Base-by-base conservation (phyloP, 139 green algal genomes). In the Nannochloris sp. region DNA sequence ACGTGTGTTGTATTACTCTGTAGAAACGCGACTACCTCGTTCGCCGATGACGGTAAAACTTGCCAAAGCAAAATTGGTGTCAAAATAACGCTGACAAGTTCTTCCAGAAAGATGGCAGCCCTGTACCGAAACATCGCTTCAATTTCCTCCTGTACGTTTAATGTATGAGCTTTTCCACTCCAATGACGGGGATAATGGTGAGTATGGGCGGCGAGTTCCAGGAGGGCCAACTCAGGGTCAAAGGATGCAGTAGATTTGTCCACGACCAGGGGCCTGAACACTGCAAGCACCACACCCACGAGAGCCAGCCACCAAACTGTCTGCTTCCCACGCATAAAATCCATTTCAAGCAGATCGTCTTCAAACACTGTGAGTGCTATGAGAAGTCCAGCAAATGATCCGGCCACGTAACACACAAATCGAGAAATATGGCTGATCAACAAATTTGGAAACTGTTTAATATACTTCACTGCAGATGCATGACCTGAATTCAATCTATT, bases 381-480 rank as follows among this genome's bases (percentile, higher is more conserved):
- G 66, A 95, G 74, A 69, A 93, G 73, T 6, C 87, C 89, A 1
- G 88, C 87, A 70, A 96, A 90, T n/a, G 76, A 82, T 23, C 91
- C 93, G 3, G 82, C 75, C 3, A 96, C 69, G 71, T 89, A 96
- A 8, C 84, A 74, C 26, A 93, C 76, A 63, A 96, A 90, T 36
- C 85, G 83, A 37, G 89, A 85, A 12, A 75, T 57, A 44, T 88
- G 78, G 29, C 65, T 74, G 48, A 94, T 58, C 5, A 61, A 64
- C 25, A 80, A 81, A 12, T 80, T 89, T 3, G 92, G 91, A 68
- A 98, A 98, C 77, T 96, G 91, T n/a, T 68, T 60, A 2, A 95
- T 68, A 73, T 96, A 97, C 33, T 74, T 78, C 37, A 78, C 71
- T 16, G 93, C 91, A 4, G 84, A 71, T n/a, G 79, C 69, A 59